Evolutionary conservation across 257 asterid genomes (phyloP), one percentile per base, ranked within the genome.

Genomic region (Gentiana straminea): DNA sequence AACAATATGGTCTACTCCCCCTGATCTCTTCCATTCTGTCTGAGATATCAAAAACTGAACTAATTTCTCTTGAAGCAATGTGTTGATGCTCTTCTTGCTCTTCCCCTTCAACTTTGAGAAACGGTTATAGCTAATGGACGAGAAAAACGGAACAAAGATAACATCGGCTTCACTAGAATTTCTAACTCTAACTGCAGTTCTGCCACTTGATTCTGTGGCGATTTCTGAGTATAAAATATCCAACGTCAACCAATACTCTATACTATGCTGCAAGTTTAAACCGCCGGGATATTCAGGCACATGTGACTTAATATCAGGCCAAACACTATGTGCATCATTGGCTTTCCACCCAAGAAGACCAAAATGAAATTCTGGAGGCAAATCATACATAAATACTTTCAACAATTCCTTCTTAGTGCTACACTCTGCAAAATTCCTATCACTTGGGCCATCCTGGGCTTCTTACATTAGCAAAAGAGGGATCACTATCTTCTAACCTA

Each of bases 131-230:
- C 96, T 63, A 15, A 91, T 48, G 51, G 96, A 91, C 0, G 98
- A 77, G 71, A 91, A 91, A 64, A 83, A 91, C 32, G 98, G 98
- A 58, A 91, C 96, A 63, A 91, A 83, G 37, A 87, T 44, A 33
- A 91, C 87, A 73, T 91, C 98, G 5, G 98, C 98, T 69, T 91
- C 93, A 55, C 90, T 83, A 8, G 96, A 75, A 64, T 87, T 79
- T 11, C 13, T 72, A 3, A 91, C 94, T 55, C 96, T 62, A 4
- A 73, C 49, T 0, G 96, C 95, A 62, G 71, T 76, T 38, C 86
- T 81, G 32, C 75, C 78, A 4, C 59, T 54, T 53, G 66, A 57
- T 64, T 76, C 60, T 1, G 44, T 62, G 12, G 77, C 55, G 50
- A 67, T 58, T 55, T 91, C 92, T 2, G 98, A 84, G 70, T 32